These are phyloP conservation scores for Allomyces macrogynus DNA, from an alignment of 192 early-diverging fungal species.

Conservation along the genomic window DNA sequence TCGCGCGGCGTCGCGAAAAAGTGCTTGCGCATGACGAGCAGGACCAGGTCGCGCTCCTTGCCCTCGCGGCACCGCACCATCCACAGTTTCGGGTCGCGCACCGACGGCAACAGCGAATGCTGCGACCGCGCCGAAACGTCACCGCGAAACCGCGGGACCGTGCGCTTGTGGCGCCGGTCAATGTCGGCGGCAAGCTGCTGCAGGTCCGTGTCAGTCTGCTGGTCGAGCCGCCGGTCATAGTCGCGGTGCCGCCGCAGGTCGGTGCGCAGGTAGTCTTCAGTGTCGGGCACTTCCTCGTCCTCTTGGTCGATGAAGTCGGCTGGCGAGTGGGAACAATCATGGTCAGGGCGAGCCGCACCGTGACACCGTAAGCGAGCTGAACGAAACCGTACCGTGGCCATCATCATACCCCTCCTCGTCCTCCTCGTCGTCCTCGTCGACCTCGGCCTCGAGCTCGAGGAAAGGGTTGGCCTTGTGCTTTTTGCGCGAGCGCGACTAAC, in stretches of 20 bases:
- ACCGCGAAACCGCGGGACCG: conserved; percentile 19
- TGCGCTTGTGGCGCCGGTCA: conserved; percentile 45
- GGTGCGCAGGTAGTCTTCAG: conserved; percentile 20
- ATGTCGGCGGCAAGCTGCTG: conserved; percentile 58
- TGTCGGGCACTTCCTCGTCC: conserved; percentile 37
- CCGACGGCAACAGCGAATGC: conserved; percentile 56
- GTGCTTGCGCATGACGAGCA: conserved; percentile 51
- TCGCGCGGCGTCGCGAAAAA: conserved; percentile 41
- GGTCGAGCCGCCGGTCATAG: conserved; percentile 33
- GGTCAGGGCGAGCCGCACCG: too few species aligned
- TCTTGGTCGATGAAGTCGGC: conserved; percentile 57
- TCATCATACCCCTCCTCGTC: conserved; percentile 48
- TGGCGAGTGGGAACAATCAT: too few species aligned
- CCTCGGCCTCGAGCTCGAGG: conserved; percentile 50
- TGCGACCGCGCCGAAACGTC: conserved; percentile 47
- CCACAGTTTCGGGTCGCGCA: conserved; percentile 81
- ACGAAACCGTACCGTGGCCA: conserved; percentile 15
- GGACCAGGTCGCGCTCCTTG: conserved; percentile 71
- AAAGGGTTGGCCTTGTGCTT: conserved; percentile 27
- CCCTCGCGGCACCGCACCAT: conserved; percentile 66
- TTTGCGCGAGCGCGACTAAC: not conserved
- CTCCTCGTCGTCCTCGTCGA: conserved; percentile 59
- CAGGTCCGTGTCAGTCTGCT: conserved; percentile 45
- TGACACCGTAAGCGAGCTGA: too few species aligned
- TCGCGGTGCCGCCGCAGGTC: conserved; percentile 28